Evolutionary conservation across 257 asterid species (phyloP).

Genomic region (Linaria vulgaris): DNA sequence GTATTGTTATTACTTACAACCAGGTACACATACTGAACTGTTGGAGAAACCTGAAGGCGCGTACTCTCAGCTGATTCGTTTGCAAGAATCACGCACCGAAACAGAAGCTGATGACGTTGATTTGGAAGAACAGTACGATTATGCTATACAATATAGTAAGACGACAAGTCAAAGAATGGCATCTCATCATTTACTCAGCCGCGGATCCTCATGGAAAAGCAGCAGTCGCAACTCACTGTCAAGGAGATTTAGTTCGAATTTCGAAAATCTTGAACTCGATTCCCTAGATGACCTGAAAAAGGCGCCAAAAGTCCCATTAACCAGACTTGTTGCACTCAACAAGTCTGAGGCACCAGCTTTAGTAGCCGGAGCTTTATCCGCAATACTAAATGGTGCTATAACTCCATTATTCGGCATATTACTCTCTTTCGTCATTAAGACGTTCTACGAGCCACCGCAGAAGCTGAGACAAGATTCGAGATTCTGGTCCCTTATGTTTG

Average conservation of each 20-base stretch:
- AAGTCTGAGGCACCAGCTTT: constrained; percentile 40
- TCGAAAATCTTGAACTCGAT: constrained; percentile 34
- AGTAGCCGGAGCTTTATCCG: constrained; percentile 38
- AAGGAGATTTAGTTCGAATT: constrained; percentile 41
- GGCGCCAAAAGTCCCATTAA: constrained; percentile 36
- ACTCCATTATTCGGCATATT: constrained; percentile 37
- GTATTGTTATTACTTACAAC: constrained; percentile 3
- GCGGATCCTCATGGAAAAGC: constrained; percentile 69
- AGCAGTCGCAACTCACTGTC: constrained; percentile 52
- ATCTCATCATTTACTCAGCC: constrained; percentile 45
- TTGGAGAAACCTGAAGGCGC: constrained; percentile 44
- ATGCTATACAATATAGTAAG: constrained; percentile 40
- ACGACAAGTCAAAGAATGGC: constrained; percentile 55
- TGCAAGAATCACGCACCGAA: constrained; percentile 50
- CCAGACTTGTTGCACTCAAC: constrained; percentile 29
- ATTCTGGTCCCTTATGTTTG: constrained; percentile 46
- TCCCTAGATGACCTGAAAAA: constrained; percentile 35
- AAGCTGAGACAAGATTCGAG: constrained; percentile 33
- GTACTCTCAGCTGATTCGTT: constrained; percentile 42
- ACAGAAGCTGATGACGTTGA: constrained; percentile 37
- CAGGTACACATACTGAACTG: constrained; percentile 53
- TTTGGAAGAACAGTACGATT: constrained; percentile 32
- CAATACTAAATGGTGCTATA: constrained; percentile 35
- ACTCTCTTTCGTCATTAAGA: constrained; percentile 25
- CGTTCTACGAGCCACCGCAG: constrained; percentile 30